Evolutionary conservation across 805 yeast species (phyloP).

Genomic region (Lipomyces kockii): DNA sequence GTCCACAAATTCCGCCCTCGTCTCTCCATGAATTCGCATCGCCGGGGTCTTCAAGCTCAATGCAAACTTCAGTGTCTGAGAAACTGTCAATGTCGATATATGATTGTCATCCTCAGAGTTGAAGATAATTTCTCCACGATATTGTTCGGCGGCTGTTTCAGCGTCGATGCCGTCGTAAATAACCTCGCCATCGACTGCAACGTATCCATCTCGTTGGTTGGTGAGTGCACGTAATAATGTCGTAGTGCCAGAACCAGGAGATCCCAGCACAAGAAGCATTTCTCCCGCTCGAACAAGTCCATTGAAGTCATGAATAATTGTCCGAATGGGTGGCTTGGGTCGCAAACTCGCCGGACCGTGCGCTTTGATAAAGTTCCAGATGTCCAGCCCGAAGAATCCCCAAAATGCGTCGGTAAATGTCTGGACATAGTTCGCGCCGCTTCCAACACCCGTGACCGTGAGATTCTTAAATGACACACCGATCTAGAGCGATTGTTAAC

Average conservation of each 20-base stretch:
- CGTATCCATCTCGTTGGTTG: constrained; percentile 44
- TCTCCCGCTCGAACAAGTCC: constrained; percentile 64
- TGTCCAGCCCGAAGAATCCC: constrained; percentile 10
- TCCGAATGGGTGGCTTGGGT: constrained; percentile 33
- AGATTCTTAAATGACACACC: constrained; percentile 16
- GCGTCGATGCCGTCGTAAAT: constrained; percentile 66
- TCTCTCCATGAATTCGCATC: constrained; percentile 56
- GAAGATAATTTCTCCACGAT: constrained; percentile 71
- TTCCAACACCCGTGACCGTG: constrained; percentile 14
- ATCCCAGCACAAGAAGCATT: constrained; percentile 68
- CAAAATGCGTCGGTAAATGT: constrained; percentile 16
- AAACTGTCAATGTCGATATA: constrained; percentile 70
- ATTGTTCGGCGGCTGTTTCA: constrained; percentile 61
- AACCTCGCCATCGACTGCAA: constrained; percentile 57
- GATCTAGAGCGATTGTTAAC: constrained; percentile 1
- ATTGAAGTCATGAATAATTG: constrained; percentile 38
- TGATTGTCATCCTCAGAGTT: constrained; percentile 72
- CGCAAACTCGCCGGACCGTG: constrained; percentile 6
- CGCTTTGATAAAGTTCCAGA: neutral
- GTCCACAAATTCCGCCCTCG: constrained; percentile 59
- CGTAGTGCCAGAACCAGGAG: constrained; percentile 73
- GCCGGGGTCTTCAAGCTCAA: constrained; percentile 66
- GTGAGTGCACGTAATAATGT: constrained; percentile 57
- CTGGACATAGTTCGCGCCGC: constrained; percentile 10
- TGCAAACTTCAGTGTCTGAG: constrained; percentile 68